Conservation (phyloP, 177 flowering plant species). For the Vitis hybrid region DNA sequence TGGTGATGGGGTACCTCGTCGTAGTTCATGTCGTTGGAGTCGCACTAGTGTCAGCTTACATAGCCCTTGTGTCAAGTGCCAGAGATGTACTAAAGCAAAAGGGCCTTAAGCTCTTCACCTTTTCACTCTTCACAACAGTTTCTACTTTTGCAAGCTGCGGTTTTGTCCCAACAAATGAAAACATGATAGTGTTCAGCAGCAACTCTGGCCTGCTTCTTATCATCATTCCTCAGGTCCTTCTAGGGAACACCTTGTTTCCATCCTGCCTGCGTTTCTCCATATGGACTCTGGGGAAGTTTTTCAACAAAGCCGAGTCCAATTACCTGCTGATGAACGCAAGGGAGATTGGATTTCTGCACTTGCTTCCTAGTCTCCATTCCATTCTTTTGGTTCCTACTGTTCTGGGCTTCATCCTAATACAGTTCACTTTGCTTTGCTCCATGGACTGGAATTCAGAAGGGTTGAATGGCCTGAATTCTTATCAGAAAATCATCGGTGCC, state of each 20-base stretch:
- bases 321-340: slow-evolving; percentile 36
- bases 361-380: slow-evolving; percentile 34
- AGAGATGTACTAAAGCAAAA: slow-evolving; percentile 36
- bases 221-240: slow-evolving; percentile 49
- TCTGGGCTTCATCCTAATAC: slow-evolving; percentile 35
- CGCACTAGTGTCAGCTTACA: slow-evolving; percentile 27
- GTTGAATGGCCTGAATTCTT: slow-evolving; percentile 29
- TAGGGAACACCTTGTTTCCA: slow-evolving; percentile 66
- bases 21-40: slow-evolving; percentile 36
- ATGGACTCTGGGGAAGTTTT: slow-evolving; percentile 33
- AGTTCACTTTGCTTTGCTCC: slow-evolving; percentile 30
- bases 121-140: slow-evolving; percentile 45
- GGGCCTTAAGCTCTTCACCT: slow-evolving; percentile 36
- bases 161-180: slow-evolving; percentile 66
- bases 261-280: slow-evolving; percentile 37
- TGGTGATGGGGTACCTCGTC: slow-evolving; percentile 44
- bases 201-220: slow-evolving; percentile 57
- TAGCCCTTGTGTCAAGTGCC: slow-evolving; percentile 37
- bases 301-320: slow-evolving; percentile 26
- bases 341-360: slow-evolving; percentile 40
- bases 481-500: slow-evolving; percentile 37
- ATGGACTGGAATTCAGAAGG: slow-evolving; percentile 49
- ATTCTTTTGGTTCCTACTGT: slow-evolving; percentile 24
- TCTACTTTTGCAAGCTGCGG: slow-evolving; percentile 62
- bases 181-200: slow-evolving; percentile 54